phyloP scores from a whole-genome alignment of 805 yeast genomes.

The Lipomyces kockii region DNA sequence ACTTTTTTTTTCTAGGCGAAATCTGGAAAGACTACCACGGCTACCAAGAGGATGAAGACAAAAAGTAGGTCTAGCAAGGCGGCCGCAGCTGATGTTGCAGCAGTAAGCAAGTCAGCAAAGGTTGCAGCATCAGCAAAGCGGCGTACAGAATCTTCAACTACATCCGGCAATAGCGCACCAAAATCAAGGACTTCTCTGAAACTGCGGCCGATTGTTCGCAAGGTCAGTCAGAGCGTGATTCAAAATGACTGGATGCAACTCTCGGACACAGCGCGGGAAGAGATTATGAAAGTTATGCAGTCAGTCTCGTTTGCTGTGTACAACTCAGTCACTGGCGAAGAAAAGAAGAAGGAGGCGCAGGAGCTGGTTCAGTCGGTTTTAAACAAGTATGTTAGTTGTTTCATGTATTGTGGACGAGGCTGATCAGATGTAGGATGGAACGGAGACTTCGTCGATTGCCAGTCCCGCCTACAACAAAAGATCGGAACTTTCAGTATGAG shows the following conservation, averaged over 20 bases:
- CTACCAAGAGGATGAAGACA: background rate
- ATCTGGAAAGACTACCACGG: background rate
- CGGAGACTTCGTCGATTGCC: constrained; percentile 24
- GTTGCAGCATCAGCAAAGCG: background rate
- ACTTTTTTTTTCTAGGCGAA: background rate
- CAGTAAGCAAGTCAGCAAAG: background rate
- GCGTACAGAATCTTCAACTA: background rate
- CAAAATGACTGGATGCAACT: constrained; percentile 20
- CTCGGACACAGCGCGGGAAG: constrained; percentile 23
- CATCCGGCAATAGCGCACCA: background rate
- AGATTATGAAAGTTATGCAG: constrained; percentile 18
- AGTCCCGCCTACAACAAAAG: constrained; percentile 28
- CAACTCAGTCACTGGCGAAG: constrained; percentile 13
- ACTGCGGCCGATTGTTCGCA: constrained; percentile 17
- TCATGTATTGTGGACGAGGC: background rate
- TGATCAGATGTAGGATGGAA: constrained; percentile 17
- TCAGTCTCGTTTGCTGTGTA: constrained; percentile 23
- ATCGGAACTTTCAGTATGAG: constrained; percentile 29
- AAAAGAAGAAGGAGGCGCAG: constrained; percentile 22
- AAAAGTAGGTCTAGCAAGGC: background rate
- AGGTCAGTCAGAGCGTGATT: constrained; percentile 12
- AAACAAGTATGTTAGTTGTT: background rate
- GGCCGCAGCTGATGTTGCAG: background rate
- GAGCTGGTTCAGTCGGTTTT: constrained; percentile 16
- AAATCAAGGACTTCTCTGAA: background rate